Evolutionary conservation across 257 asterid genomes (phyloP), one percentile per base, ranked within the genome.

Genomic region (Rehmannia glutinosa): DNA sequence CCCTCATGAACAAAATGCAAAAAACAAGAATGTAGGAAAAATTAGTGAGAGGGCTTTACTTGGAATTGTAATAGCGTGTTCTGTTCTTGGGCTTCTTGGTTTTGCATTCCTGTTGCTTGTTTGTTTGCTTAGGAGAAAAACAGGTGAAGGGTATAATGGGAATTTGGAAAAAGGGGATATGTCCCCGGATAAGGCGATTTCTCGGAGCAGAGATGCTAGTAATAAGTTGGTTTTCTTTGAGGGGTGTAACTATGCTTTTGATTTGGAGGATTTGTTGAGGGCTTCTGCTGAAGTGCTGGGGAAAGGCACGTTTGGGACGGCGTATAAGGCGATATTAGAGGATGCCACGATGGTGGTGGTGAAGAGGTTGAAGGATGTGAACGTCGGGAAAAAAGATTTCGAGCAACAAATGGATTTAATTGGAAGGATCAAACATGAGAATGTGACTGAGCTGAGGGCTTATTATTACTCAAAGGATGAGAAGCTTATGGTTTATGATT

Each of bases 201-300:
- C 90, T 0, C 66, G 93, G 68, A 81, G 77, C 23, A 79, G 81
- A 67, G 87, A 86, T 55, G 91, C 82, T 1, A 80, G 69, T 47
- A 83, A 90, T 50, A 83, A 76, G 75, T 66, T 90, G 62, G 78
- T 79, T 55, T 90, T 90, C 82, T 90, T 87, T 53, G 94, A 90
- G 84, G 97, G 97, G 19, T 85, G 97, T 68, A 86, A 79, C 43
- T 87, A 75, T 73, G 93, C 91, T 19, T 90, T 90, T 59, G 93
- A 90, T 77, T 73, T 90, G 80, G 97, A 90, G 79, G 97, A 90
- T 70, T 77, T 90, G 67, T 77, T 90, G 79, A 83, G 91, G 69
- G 95, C 97, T 68, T 90, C 97, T 20, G 97, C 95, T 3, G 95
- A 87, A 66, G 93, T 90, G 1, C 69, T 90, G 77, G 95, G 97